Conservation (phyloP, 305 asterid species). For the Fraxinus ornus region DNA sequence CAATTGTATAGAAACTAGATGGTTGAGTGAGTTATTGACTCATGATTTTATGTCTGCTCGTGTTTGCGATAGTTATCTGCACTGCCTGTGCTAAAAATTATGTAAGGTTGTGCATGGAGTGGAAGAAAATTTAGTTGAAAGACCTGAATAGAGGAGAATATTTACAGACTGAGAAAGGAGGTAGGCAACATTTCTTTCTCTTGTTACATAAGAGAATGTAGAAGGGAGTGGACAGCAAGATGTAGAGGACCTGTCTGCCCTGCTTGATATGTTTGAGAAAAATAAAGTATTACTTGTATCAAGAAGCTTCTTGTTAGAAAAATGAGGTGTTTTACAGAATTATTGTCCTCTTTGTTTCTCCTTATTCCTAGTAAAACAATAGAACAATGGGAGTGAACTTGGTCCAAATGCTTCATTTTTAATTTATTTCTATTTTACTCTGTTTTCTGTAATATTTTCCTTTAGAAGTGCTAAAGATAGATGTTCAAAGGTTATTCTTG, state of each 20-base stretch:
- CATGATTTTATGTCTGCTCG: neutral
- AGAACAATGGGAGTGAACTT: neutral
- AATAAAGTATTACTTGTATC: neutral
- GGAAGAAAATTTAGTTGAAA: neutral
- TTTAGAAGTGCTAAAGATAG: neutral
- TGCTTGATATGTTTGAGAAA: neutral
- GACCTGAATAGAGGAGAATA: neutral
- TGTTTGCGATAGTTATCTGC: neutral
- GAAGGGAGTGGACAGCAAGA: neutral
- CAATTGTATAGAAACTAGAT: neutral
- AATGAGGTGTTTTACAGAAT: neutral
- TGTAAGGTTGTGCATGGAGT: neutral
- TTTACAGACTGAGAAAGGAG: neutral
- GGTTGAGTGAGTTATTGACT: neutral
- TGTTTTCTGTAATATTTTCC: neutral
- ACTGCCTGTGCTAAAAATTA: neutral
- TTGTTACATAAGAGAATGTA: neutral
- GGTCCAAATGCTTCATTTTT: neutral
- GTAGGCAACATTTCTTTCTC: neutral
- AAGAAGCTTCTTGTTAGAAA: neutral
- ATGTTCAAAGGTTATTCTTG: neutral
- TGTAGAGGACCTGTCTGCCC: neutral
- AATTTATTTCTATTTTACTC: neutral
- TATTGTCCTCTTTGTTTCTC: neutral
- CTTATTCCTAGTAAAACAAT: neutral